These are phyloP conservation scores for Pyracantha coccinea DNA, from an alignment of 331 rosid species.

Conservation along the genomic window DNA sequence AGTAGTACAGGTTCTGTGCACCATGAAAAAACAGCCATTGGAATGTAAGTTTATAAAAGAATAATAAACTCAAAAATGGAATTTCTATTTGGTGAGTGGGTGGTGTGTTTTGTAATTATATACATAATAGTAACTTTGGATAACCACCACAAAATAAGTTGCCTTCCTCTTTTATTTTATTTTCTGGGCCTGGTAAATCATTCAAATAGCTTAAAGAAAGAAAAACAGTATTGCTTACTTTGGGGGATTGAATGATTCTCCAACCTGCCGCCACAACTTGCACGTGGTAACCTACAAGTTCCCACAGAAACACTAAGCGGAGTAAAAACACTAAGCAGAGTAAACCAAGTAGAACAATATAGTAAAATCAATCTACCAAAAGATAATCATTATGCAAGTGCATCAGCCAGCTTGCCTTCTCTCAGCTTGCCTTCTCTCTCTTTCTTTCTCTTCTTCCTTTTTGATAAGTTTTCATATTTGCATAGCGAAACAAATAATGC, in stretches of 20 bases:
- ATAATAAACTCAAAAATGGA: not conserved
- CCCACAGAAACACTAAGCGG: not conserved
- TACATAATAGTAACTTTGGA: not conserved
- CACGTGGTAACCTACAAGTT: constrained; percentile 14
- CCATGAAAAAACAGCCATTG: not conserved
- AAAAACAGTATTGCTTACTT: constrained; percentile 5
- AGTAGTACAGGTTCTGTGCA: constrained; percentile 18
- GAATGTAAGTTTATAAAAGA: not conserved
- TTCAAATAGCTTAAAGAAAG: not conserved
- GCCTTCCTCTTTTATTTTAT: not conserved
- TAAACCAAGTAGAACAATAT: not conserved
- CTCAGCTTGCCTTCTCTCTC: not conserved
- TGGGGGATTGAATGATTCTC: constrained; percentile 20
- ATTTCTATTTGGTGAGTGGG: not conserved
- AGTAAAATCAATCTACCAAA: not conserved
- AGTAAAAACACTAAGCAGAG: not conserved
- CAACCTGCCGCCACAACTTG: constrained; percentile 23
- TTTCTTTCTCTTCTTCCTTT: not conserved
- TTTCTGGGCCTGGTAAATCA: not conserved
- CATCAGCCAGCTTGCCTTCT: not conserved
- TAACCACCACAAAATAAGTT: not conserved
- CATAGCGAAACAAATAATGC: not conserved
- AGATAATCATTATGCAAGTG: not conserved
- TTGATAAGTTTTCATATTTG: not conserved
- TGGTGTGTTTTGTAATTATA: not conserved